Evolutionary conservation across 495 filamentous ascomycete species (phyloP).

Genomic region (Podospora appendiculata): DNA sequence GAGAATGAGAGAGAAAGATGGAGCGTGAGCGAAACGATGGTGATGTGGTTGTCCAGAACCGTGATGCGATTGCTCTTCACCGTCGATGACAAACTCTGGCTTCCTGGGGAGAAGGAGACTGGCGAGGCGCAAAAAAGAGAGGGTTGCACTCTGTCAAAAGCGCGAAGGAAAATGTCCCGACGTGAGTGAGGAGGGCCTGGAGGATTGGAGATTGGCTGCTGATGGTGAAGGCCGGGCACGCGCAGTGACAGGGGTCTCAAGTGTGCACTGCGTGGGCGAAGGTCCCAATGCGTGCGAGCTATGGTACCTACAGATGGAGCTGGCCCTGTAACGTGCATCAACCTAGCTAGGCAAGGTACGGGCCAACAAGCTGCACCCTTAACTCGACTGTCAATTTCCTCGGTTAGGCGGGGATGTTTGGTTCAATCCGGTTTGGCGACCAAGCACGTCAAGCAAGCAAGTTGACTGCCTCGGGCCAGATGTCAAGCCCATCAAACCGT

Average conservation of each 20-base stretch:
- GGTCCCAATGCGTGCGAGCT: no score
- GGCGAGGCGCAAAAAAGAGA: neutral
- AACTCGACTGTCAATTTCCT: constrained; percentile 7
- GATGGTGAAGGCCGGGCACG: neutral
- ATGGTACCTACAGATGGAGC: neutral
- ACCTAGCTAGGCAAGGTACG: no score
- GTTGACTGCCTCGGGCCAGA: neutral
- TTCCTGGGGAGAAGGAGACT: neutral
- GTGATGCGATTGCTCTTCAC: neutral
- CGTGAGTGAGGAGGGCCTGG: neutral
- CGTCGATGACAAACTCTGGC: neutral
- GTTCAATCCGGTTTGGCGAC: neutral
- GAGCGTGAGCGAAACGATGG: neutral
- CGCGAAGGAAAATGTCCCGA: neutral
- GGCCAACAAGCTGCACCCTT: constrained; percentile 8
- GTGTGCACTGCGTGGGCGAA: neutral
- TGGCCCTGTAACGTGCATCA: neutral
- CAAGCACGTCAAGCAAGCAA: neutral
- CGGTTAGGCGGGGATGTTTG: neutral
- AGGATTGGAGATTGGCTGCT: neutral
- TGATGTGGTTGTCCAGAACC: neutral
- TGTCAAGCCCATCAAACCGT: neutral
- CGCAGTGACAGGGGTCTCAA: neutral
- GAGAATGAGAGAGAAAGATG: neutral
- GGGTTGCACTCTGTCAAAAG: neutral